Conservation (phyloP, 176 grass and related monocot species). For the Leersia perrieri region DNA sequence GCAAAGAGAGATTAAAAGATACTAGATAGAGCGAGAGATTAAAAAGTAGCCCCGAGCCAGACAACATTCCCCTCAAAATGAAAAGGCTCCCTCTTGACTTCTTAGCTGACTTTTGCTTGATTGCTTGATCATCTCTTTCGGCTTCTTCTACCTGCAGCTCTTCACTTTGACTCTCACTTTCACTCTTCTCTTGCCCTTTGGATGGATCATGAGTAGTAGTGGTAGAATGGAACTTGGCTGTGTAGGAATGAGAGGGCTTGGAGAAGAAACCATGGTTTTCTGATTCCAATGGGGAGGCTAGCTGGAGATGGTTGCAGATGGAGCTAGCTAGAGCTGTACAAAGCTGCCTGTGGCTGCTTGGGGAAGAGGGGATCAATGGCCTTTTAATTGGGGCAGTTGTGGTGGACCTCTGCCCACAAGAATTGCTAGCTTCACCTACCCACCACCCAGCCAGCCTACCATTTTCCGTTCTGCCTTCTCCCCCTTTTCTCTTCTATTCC, state of each 20-base stretch:
- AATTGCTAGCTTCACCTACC: slow-evolving; percentile 52
- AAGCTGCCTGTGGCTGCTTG: neutral
- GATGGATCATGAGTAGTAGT: neutral
- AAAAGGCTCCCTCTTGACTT: slow-evolving; percentile 42
- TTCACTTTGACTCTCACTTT: neutral
- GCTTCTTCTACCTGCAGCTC: neutral
- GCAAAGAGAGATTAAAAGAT: neutral
- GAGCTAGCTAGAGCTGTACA: slow-evolving; percentile 14
- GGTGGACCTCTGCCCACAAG: slow-evolving; percentile 39
- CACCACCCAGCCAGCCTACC: neutral
- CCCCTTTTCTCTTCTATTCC: neutral
- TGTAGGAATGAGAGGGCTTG: neutral
- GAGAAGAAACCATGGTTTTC: neutral
- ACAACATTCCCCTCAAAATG: slow-evolving; percentile 71
- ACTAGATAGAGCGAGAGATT: neutral
- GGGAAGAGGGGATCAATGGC: neutral
- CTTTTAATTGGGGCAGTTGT: slow-evolving; percentile 27
- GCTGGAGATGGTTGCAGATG: neutral
- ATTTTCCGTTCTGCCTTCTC: neutral
- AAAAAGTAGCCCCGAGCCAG: slow-evolving; percentile 56
- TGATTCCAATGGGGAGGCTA: neutral
- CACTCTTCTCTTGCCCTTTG: neutral
- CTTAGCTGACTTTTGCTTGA: slow-evolving; percentile 4
- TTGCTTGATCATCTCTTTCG: neutral
- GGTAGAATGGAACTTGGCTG: neutral